These are phyloP conservation scores for Mortierella sp. DNA, from an alignment of 371 early-diverging fungal genomes.

Conservation along the genomic window DNA sequence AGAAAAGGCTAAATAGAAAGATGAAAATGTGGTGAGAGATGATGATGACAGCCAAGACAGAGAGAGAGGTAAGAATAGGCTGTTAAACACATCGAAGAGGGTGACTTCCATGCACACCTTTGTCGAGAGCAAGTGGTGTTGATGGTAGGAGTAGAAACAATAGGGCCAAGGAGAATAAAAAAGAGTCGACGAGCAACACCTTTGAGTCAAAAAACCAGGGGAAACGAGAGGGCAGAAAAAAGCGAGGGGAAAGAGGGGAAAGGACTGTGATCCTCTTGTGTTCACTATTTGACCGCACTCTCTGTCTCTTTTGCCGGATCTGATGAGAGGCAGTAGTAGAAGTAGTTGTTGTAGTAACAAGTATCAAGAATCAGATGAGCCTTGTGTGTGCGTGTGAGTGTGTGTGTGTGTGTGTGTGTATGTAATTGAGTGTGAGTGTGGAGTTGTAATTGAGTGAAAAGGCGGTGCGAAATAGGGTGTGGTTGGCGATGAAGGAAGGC, in stretches of 20 bases:
- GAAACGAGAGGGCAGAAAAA: not conserved
- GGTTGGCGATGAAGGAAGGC: constrained; percentile 19
- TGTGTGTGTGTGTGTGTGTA: not conserved
- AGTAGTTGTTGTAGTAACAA: not conserved
- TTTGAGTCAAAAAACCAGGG: not conserved
- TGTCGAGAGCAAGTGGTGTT: not conserved
- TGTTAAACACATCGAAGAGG: not conserved
- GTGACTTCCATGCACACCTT: not conserved
- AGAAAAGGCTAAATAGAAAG: not conserved
- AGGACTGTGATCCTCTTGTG: not conserved
- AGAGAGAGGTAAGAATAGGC: not conserved
- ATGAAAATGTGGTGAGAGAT: not conserved
- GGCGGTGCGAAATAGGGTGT: not conserved
- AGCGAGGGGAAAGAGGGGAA: not conserved
- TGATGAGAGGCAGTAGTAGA: not conserved
- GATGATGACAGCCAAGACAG: not conserved
- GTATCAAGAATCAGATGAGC: not conserved
- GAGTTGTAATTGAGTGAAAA: not conserved
- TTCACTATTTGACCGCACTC: not conserved
- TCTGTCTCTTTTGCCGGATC: not conserved
- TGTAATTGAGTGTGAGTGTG: not conserved
- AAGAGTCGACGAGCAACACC: not conserved
- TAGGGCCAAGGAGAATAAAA: not conserved
- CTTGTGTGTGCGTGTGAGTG: not conserved
- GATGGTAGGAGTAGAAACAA: constrained; percentile 5